Base-by-base conservation (phyloP, 2,329 filamentous ascomycete genomes). In the Sphaerulina vaccinii region DNA sequence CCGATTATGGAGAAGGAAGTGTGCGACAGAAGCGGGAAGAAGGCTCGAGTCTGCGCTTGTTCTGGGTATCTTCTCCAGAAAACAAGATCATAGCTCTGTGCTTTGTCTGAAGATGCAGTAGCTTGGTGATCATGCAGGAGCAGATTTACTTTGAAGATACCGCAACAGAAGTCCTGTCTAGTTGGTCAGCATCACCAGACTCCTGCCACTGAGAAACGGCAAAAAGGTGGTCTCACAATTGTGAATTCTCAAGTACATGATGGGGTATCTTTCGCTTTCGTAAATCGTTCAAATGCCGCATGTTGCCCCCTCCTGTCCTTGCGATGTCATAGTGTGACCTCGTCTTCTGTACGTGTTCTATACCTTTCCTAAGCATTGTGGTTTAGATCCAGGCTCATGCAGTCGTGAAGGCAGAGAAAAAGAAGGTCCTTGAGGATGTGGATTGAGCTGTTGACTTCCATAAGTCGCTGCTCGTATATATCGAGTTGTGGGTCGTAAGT, bases 201-300 rank as follows among this genome's bases (percentile, higher is more conserved):
- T n/a, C n/a, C n/a, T n/a, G n/a, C n/a, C n/a, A n/a, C n/a, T n/a
- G n/a, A n/a, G n/a, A n/a, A n/a, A n/a, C n/a, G n/a, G n/a, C n/a
- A n/a, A n/a, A n/a, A 11, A 35, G 32, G 13, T n/a, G 13, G 13
- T 6, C 6, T 11, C 16, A n/a, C 32, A n/a, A 15, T 35, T n/a
- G 5, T 35, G 32, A 35, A 35, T 35, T 35, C 5, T 35, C 32
- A 35, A n/a, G 33, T 21, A 44, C 24, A 44, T 44, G 41, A 44
- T 44, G 41, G 18, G 40, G 41, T 44, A 44, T 44, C 41, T 35
- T 27, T 16, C 41, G 41, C 27, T 35, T 15, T 35, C 32, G 32
- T 35, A 35, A 35, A 15, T 35, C 32, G n/a, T n/a, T n/a, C n/a
- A n/a, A n/a, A n/a, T n/a, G n/a, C n/a, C n/a, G n/a, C n/a, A n/a